A percentile compares a stretch with the other conserved stretches of the same genome.
Evolutionary conservation across 2,329 filamentous ascomycete species (phyloP).

Genomic region (Cryphonectria radicalis): DNA sequence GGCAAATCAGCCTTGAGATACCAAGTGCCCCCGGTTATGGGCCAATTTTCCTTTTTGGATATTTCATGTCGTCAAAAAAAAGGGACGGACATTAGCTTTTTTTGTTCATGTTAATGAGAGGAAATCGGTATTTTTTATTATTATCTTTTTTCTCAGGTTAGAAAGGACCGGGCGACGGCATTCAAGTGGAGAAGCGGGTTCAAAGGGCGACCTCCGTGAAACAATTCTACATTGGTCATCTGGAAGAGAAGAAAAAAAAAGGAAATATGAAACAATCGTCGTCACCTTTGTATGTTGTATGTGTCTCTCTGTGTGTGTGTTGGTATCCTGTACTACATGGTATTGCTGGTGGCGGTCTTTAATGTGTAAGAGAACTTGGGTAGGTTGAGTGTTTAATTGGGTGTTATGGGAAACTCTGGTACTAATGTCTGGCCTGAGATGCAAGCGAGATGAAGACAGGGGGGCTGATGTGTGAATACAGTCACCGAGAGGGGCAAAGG

Average conservation of each 20-base stretch:
- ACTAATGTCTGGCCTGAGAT: constrained; percentile 2
- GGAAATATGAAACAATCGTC: not conserved
- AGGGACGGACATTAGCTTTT: constrained; percentile 9
- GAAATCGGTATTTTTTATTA: not conserved
- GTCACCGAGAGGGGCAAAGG: not conserved
- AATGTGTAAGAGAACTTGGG: not conserved
- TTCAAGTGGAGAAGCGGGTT: not conserved
- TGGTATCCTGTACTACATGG: not conserved
- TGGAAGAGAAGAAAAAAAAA: not conserved
- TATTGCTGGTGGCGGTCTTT: not conserved
- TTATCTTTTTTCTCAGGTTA: not conserved
- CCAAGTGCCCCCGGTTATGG: constrained; percentile 32
- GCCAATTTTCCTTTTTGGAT: constrained; percentile 17
- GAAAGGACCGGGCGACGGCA: constrained; percentile 1
- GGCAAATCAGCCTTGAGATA: constrained; percentile 34
- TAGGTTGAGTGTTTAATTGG: not conserved
- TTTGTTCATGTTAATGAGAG: constrained; percentile 7
- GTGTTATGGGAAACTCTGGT: not conserved
- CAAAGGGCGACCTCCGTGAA: not conserved
- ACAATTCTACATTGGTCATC: not conserved
- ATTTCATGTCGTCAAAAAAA: constrained; percentile 21
- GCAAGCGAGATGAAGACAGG: not conserved
- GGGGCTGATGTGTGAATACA: not conserved
- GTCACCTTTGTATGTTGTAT: not conserved
- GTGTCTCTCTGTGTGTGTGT: not conserved